Base-by-base conservation (phyloP, 305 asterid species). In the Fraxinus platypoda region DNA sequence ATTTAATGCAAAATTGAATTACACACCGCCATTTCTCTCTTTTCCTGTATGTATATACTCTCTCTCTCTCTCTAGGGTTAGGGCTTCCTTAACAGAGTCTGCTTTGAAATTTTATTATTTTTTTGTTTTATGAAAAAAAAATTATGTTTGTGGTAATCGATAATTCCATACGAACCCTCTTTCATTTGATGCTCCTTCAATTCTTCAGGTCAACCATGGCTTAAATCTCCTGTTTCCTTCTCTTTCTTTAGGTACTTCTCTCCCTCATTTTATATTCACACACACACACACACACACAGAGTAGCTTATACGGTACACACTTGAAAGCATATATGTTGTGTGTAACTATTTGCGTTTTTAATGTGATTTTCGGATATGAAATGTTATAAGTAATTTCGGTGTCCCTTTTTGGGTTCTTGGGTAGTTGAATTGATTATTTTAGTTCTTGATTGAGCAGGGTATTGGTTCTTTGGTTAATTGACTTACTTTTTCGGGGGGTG, bases 1-100 rank as follows among this genome's bases (percentile, higher is more conserved):
- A 19, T 57, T 19, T 57, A 19, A 57, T 19, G 26, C 64, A 57
- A 57, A 57, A 19, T 57, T 19, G 28, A 57, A 57, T 57, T 12
- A 68, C 7, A 72, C 46, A 72, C 76, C 76, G 76, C 76, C 76
- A 72, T 33, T 72, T 31, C 12, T 3, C 37, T 0, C 35, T 4
- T 68, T 66, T 34, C 35, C 43, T 71, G 5, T 71, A 35, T 31
- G 17, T 26, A 71, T 0, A 33, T n/a, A n/a, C 84, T 87, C 92
- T 86, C 19, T 49, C 21, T 76, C 68, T 82, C 84, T 87, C 92
- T 86, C 88, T 83, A 80, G 52, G 81, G 78, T 82, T 84, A 74
- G 92, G 92, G 89, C 86, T 79, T 88, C 81, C 88, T 85, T 81
- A 87, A 83, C 88, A 85, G 90, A 91, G 91, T 89, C 87, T 70